phyloP scores from a whole-genome alignment of 2,329 filamentous ascomycete genomes.

The Fusarium hainanense region DNA sequence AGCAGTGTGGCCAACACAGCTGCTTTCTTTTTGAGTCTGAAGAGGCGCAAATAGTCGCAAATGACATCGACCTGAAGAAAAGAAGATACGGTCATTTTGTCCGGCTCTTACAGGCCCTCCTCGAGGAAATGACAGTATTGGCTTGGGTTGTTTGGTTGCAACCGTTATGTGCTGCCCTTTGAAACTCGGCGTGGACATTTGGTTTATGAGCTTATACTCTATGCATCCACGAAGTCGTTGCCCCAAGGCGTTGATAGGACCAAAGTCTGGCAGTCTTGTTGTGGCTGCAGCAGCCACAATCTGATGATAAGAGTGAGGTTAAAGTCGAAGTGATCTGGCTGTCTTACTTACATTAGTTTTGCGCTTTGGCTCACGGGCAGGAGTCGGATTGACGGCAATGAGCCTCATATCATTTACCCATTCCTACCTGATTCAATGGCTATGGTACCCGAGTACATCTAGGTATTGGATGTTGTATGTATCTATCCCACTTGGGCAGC shows the following conservation, averaged over 20 bases:
- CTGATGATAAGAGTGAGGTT: constrained; percentile 16
- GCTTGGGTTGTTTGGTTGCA: constrained; percentile 85
- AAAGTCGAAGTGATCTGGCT: not conserved
- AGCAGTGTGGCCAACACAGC: not conserved
- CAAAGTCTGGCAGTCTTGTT: not conserved
- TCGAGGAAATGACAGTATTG: constrained; percentile 90
- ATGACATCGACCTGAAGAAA: not conserved
- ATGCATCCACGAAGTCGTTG: constrained; percentile 68
- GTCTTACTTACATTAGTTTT: constrained; percentile 26
- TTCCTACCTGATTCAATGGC: constrained; percentile 1
- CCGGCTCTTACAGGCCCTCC: constrained; percentile 36
- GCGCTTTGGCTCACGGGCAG: not conserved
- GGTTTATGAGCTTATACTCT: constrained; percentile 62
- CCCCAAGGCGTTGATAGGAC: constrained; percentile 52
- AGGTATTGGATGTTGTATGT: constrained; percentile 4
- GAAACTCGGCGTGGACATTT: constrained; percentile 68
- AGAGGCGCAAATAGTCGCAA: not conserved
- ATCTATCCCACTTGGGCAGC: not conserved
- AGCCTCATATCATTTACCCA: constrained; percentile 1
- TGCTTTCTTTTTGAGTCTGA: not conserved
- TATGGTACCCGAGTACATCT: constrained; percentile 14
- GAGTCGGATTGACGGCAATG: not conserved
- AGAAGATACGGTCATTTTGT: not conserved
- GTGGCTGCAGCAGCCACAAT: constrained; percentile 3
- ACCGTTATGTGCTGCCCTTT: constrained; percentile 60